Percentiles rank a stretch among this genome's conserved stretches.
Evolutionary conservation across 192 early-diverging fungal species (phyloP).

Genomic region (Coemansia sp.): DNA sequence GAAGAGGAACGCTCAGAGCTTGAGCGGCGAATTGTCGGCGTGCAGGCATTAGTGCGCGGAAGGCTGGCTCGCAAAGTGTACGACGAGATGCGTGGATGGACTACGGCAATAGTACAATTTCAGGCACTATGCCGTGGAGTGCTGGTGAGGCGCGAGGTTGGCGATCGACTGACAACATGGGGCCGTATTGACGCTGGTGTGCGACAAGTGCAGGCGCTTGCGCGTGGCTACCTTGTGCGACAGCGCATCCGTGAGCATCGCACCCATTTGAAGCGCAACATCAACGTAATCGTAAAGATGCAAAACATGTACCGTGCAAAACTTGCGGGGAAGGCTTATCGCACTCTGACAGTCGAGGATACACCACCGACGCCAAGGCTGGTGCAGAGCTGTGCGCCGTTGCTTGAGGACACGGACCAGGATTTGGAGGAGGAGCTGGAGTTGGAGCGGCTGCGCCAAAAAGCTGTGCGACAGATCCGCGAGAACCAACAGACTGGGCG

Average conservation of each 20-base stretch:
- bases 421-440: conserved; percentile 94
- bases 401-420: conserved; percentile 85
- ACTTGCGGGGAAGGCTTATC: conserved; percentile 65
- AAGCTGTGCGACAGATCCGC: conserved; percentile 83
- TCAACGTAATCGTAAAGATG: conserved; percentile 75
- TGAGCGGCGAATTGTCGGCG: conserved; percentile 43
- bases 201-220: conserved; percentile 62
- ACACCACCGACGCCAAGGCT: conserved; percentile 81
- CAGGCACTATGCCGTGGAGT: conserved; percentile 51
- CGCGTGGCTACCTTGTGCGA: conserved; percentile 64
- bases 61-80: conserved; percentile 56
- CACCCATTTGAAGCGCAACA: conserved; percentile 63
- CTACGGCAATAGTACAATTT: conserved; percentile 47
- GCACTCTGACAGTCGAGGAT: conserved; percentile 66
- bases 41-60: conserved; percentile 66
- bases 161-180: conserved; percentile 31
- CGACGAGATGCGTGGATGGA: conserved; percentile 56
- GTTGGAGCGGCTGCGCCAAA: conserved; percentile 80
- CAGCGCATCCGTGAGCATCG: conserved; percentile 59
- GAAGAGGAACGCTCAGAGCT: conserved; percentile 42
- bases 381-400: conserved; percentile 77
- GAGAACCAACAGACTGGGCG: conserved; percentile 80
- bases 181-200: conserved; percentile 35
- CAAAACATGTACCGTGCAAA: conserved; percentile 66
- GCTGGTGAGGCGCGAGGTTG: conserved; percentile 45